Base-by-base conservation (phyloP, 176 grass and related monocot genomes). In the Aegilops tauschii region DNA sequence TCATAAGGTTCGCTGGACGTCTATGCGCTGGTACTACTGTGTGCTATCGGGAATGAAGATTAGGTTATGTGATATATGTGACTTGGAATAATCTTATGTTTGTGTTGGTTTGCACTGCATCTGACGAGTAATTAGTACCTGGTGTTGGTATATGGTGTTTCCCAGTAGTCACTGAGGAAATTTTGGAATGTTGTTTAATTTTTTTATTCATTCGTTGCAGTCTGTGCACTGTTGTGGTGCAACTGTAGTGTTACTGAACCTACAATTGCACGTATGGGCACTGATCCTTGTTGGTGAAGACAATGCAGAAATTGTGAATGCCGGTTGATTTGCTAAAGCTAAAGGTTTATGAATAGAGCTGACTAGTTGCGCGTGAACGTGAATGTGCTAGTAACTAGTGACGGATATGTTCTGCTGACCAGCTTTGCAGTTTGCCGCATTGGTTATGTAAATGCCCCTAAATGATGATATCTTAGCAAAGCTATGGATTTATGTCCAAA, bases 401-500 rank as follows among this genome's bases (percentile, higher is more conserved):
- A 32, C 2, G 9, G 27, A 31, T 39, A n/a, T 56, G 61, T 67
- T 66, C 31, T 28, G 27, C 20, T 44, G 49, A 14, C 34, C 3
- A 42, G 62, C 27, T 70, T 88, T 50, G 27, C 28, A 29, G 3
- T 36, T 56, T 78, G 50, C 58, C 0, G 25, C 8, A 1, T 25
- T 30, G 23, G 54, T 66, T 5, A 28, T 74, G 39, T 45, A 23
- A 68, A 61, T 80, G 69, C 20, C 50, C 61, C 87, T 87, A 81
- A 76, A 87, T 84, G 91, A 87, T 79, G 84, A 84, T 75, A 5
- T 52, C 25, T 84, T 80, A 69, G 23, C 8, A 42, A 86, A 89
- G 80, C 76, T 87, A 89, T 92, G 80, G 76, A 84, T 67, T 76
- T 65, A 73, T 32, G 11, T 76, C 91, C 84, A 87, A 13, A 45